Base-by-base conservation (phyloP, 1,139 yeast genomes). In the Diutina catenulata region DNA sequence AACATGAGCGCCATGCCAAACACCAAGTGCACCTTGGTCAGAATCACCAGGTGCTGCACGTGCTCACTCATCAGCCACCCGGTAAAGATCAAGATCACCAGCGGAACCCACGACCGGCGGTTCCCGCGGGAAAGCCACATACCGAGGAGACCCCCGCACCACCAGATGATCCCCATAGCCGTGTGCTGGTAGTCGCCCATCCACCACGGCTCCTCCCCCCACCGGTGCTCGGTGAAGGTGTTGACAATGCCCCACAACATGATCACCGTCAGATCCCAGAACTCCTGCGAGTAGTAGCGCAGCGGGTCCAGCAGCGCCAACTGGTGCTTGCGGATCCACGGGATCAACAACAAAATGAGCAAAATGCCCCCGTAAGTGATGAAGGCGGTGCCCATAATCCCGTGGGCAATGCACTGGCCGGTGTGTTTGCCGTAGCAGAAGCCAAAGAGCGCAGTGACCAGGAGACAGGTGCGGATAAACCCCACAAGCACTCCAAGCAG, bases 21-120 rank as follows among this genome's bases (percentile, higher is more conserved):
- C 60, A 87, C 70, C 13, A 76, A 75, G 53, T 88, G 97, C 28
- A 88, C 88, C 55, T 82, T 80, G 3, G 95, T 86, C 33, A 94
- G 80, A 20, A 87, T 74, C 42, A 56, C 67, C 48, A 83, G 61
- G 42, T 74, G 71, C 57, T 88, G 97, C 2, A 74, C 69, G 58
- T 88, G 97, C 48, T 84, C 80, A 37, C 88, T 72, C 97, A 88
- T 88, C 28, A 95, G 82, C 71, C 86, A 88, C 2, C 96, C 97
- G 0, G 96, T 88, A 52, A 80, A 80, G 8, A 87, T 74, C 47
- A 88, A 70, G 37, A 91, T 72, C 31, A 86, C 49, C 1, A 94
- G 79, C 3, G 97, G 97, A 27, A 88, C 60, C 49, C 80, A 82
- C 35, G 82, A 73, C 45, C 97, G 69, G 40, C 60, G 62, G 39